Base-by-base conservation (phyloP, 805 yeast genomes). In the Candida ascalaphidarum region DNA sequence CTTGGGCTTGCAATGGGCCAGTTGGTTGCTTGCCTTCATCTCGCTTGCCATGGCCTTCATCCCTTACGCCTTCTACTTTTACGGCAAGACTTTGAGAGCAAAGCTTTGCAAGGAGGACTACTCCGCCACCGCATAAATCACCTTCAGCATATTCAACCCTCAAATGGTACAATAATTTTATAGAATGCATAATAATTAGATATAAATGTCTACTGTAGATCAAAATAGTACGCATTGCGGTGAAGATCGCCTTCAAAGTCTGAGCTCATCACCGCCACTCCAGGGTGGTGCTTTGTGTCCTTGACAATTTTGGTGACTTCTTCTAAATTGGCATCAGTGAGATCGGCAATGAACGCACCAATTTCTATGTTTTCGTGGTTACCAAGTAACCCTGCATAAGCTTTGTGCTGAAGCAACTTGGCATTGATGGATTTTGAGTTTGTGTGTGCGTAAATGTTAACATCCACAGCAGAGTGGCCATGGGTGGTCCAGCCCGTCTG, bases 401-500 rank as follows among this genome's bases (percentile, higher is more conserved):
- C 33, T 14, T 35, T 31, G 11, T 42, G 37, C 5, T 44, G 35
- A 7, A 71, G 40, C 31, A 61, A 52, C 39, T 62, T 43, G 2
- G 37, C 25, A 45, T 55, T 55, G 17, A 75, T 63, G 6, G 55
- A 42, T 27, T 63, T 59, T 15, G 68, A 72, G 42, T 79, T 79
- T 18, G 86, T 69, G 49, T 78, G 70, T 0, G 81, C 95, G 50
- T 88, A 88, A 27, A 89, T 81, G 46, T 89, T 88, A 21, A 88
- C 95, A 54, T 88, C 97, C 11, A 88, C 96, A 0, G 95, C 96
- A 13, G 94, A 78, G 53, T 88, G 97, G 17, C 96, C 97, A 46
- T 85, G 94, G 0, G 96, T 88, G 7, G 94, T 68, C 95, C 96
- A 88, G n/a, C 96, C 96, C 11, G 85, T 74, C 52, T 81, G 81